These are phyloP conservation scores for Hylodesmum podocarpum DNA, from an alignment of 306 rosid species.

Conservation along the genomic window DNA sequence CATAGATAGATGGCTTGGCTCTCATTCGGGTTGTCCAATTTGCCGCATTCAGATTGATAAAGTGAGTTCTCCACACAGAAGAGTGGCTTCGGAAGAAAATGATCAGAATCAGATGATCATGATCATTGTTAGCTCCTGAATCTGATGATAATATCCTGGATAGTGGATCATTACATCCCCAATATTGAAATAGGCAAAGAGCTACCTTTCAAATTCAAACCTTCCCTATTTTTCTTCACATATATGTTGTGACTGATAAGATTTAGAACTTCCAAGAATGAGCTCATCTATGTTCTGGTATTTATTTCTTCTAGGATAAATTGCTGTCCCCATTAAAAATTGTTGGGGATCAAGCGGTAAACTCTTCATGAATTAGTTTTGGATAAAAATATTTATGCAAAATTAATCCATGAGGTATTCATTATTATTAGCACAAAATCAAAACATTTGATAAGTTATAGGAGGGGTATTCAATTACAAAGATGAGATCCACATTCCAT, in stretches of 20 bases:
- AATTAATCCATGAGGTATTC: neutral
- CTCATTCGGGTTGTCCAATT: constrained; percentile 44
- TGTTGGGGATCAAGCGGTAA: neutral
- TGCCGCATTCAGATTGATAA: constrained; percentile 41
- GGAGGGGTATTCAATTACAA: neutral
- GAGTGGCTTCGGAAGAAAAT: constrained; percentile 14
- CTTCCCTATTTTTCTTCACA: neutral
- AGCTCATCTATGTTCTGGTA: neutral
- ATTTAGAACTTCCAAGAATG: neutral
- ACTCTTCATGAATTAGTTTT: neutral
- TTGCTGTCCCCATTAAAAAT: neutral
- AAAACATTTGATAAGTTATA: neutral
- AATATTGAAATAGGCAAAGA: neutral
- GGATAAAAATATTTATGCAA: neutral
- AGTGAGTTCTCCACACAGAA: constrained; percentile 12
- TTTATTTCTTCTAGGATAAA: neutral
- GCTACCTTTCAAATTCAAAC: neutral
- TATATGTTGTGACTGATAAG: neutral
- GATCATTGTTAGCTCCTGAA: constrained; percentile 19
- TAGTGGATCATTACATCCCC: constrained; percentile 12
- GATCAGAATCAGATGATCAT: constrained; percentile 6
- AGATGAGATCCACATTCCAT: neutral
- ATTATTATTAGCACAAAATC: neutral
- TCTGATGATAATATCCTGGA: neutral
- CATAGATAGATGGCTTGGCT: constrained; percentile 42